Conservation (phyloP, 306 rosid genomes). For the Fragaria ananassa region DNA sequence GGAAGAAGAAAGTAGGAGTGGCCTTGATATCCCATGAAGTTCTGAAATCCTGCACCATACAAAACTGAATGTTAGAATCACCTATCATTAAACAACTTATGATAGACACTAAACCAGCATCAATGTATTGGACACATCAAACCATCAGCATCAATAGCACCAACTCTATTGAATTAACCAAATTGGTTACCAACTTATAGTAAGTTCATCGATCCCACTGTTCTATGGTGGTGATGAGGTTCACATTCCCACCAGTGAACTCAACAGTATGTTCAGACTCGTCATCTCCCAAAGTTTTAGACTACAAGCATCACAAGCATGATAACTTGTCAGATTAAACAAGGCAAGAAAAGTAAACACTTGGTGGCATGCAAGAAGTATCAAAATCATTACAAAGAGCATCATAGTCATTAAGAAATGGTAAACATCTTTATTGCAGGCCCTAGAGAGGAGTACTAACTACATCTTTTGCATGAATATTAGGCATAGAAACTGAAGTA, state of each 20-base stretch:
- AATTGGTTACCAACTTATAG: constrained; percentile 48
- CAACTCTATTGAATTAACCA: neutral
- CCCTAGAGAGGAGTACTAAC: neutral
- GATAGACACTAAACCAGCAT: neutral
- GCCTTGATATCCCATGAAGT: constrained; percentile 96
- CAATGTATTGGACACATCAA: neutral
- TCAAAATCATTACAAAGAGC: neutral
- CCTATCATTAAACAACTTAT: neutral
- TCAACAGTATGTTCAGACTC: constrained; percentile 62
- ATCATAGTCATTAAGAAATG: constrained; percentile 6
- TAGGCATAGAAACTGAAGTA: neutral
- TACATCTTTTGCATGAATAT: neutral
- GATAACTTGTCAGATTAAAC: constrained; percentile 25
- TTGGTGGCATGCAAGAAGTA: neutral
- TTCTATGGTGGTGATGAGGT: constrained; percentile 69
- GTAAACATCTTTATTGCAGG: neutral
- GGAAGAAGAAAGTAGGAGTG: constrained; percentile 97
- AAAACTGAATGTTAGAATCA: constrained; percentile 5
- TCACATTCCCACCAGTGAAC: constrained; percentile 66
- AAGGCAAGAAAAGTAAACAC: neutral
- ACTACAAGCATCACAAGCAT: constrained; percentile 40
- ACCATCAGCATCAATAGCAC: neutral
- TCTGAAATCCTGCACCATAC: constrained; percentile 75
- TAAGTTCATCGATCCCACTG: constrained; percentile 76
- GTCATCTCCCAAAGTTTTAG: constrained; percentile 30